Evolutionary conservation across 352 stramenopile genomes (phyloP), one percentile per base, ranked within the genome.

Genomic region (Phytophthora cactorum): DNA sequence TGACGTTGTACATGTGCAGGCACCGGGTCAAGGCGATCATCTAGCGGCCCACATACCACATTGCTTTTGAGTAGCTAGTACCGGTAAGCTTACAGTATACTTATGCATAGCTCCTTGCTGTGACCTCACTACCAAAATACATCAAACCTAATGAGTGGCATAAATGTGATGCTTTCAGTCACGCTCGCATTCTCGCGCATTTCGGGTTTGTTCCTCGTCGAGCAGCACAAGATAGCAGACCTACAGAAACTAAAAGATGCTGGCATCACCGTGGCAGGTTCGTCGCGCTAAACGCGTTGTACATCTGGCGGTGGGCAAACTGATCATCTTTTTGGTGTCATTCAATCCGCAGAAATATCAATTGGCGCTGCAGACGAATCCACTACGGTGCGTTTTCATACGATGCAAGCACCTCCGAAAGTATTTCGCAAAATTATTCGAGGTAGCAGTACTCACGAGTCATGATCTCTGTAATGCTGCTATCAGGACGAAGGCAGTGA

Each of bases 401-500:
- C 22, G 22, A 22, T 22, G 22, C 22, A 22, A 22, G 22, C 22
- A 22, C 22, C 22, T 22, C 22, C 22, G 22, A 22, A 22, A 22
- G 22, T 22, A 22, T 22, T 22, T 22, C 22, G 12, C 36, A n/a
- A 43, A 17, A 43, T n/a, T 43, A 43, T 17, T 4, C n/a, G 36
- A n/a, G 2, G 3, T 17, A 52, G 27, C 7, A 52, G 25, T 36
- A 22, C 25, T 52, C 5, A 52, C 9, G 15, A 36, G 1, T 22
- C 32, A 27, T 52, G 27, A 5, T 46, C 9, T 47, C 6, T 49
- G 8, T 39, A 11, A 17, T 43, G 31, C 14, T 17, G 11, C 39
- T 11, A 47, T 43, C 50, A 92, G 84, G 17, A 93, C 85, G 14
- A 93, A 93, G 57, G 69, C 82, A 5, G 49, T 89, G 47, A 93